A percentile compares a stretch with the other conserved stretches of the same genome.
Evolutionary conservation across 2,329 filamentous ascomycete species (phyloP).

Genomic region (Clonostachys chloroleuca): DNA sequence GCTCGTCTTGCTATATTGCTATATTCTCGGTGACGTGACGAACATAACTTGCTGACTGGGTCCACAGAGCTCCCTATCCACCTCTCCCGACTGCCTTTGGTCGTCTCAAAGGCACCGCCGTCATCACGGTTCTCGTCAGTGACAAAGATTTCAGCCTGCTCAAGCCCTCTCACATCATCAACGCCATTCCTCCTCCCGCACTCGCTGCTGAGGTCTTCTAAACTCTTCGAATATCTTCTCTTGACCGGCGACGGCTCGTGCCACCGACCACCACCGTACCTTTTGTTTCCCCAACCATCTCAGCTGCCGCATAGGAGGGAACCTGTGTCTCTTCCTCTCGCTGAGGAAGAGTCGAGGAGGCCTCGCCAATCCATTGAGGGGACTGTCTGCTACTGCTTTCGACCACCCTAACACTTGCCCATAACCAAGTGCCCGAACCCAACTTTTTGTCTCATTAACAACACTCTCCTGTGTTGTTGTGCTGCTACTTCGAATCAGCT

Average conservation of each 20-base stretch:
- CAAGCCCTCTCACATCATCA: constrained; percentile 63
- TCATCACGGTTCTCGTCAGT: constrained; percentile 63
- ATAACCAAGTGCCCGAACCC: not conserved
- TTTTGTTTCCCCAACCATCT: constrained; percentile 57
- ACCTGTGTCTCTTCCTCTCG: constrained; percentile 98
- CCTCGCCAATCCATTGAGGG: constrained; percentile 88
- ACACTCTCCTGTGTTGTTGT: not conserved
- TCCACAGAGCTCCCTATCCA: constrained; percentile 3
- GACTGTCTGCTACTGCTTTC: constrained; percentile 90
- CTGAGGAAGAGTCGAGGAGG: constrained; percentile 99
- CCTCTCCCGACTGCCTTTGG: constrained; percentile 51
- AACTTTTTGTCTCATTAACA: constrained; percentile 7
- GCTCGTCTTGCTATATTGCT: no score
- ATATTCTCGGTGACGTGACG: no score
- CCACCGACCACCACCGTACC: constrained; percentile 32
- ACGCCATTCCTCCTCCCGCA: constrained; percentile 56
- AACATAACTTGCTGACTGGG: no score
- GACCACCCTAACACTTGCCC: constrained; percentile 77
- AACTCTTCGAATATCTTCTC: constrained; percentile 43
- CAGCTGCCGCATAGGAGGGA: constrained; percentile 99
- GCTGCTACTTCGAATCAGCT: constrained; percentile 5
- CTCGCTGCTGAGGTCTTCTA: constrained; percentile 40
- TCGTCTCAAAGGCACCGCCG: constrained; percentile 58
- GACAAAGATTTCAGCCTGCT: constrained; percentile 67
- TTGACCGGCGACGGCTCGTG: constrained; percentile 41